Base-by-base conservation (phyloP, 2,329 filamentous ascomycete species). In the Penicillium sp. region DNA sequence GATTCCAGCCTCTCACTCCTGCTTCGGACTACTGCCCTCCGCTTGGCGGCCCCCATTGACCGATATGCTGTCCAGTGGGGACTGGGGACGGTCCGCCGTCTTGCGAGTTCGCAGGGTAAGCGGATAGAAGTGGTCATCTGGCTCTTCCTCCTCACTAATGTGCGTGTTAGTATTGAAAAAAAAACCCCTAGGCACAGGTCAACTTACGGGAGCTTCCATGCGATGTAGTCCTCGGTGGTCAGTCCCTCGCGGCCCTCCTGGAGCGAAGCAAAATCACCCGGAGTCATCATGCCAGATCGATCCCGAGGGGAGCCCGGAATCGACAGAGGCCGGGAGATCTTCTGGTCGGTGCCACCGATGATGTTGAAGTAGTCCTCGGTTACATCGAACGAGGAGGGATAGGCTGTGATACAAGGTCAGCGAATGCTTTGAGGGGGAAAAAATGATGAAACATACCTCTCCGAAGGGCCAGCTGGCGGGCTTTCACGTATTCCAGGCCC, bases 401-500 rank as follows among this genome's bases (percentile, higher is more conserved):
- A 99, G 18, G 94, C 94, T 79, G 56, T 20, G 9, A 30, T 20
- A 13, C 6, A n/a, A 20, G 13, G 55, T 68, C 58, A 64, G 55
- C 24, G 22, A 10, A 40, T 22, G 25, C 2, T 27, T 47, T 13
- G 20, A 22, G n/a, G 28, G 3, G 24, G 25, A 27, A 2, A 25
- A 31, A 6, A 35, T n/a, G 13, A 35, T 8, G 22, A 24, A 18
- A 35, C 57, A 54, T 67, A 77, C 76, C 75, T 73, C 94, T 84
- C 65, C 94, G 82, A 57, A 99, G 79, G 22, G 94, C 94, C 66
- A 99, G 76, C 73, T 97, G 94, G 44, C 94, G 85, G 30, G 94
- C 94, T 79, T 97, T 99, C 76, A 96, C 90, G 69, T 99, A 99
- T 75, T 99, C 94, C 86, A 97, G 87, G 20, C 94, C 94, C 94